Evolutionary conservation across 2,329 filamentous ascomycete species (phyloP).

Genomic region (Penicillium sp.): DNA sequence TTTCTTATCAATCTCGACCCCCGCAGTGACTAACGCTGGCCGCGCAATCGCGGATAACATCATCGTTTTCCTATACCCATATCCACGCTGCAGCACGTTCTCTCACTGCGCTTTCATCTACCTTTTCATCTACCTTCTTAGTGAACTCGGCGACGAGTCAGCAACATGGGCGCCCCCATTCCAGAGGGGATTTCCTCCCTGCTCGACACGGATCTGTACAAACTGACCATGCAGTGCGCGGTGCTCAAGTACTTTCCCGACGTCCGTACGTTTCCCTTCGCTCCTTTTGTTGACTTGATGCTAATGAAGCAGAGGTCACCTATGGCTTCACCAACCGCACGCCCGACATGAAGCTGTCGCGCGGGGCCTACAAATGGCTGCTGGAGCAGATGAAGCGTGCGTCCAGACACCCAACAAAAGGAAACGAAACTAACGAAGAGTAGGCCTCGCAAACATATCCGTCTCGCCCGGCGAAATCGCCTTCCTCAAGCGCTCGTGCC

Average conservation of each 20-base stretch:
- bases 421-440: background rate
- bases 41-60: background rate
- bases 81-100: background rate
- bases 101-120: background rate
- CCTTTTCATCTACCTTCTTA: background rate
- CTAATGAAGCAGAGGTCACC: conserved; percentile 58
- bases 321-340: conserved; percentile 96
- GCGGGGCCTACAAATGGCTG: conserved; percentile 80
- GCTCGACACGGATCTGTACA: conserved; percentile 84
- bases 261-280: conserved; percentile 37
- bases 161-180: conserved; percentile 15
- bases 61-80: background rate
- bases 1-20: background rate
- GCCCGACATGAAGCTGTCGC: conserved; percentile 83
- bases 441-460: conserved; percentile 76
- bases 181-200: conserved; percentile 76
- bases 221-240: conserved; percentile 98
- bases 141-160: background rate
- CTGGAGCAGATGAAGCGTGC: conserved; percentile 74
- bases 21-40: conserved; percentile 7
- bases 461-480: conserved; percentile 74
- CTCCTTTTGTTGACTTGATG: background rate
- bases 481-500: conserved; percentile 74
- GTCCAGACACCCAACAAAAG: conserved; percentile 22
- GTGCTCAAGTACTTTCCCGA: conserved; percentile 88